Evolutionary conservation across 805 yeast genomes (phyloP).

Genomic region (Pichia deserticola): DNA sequence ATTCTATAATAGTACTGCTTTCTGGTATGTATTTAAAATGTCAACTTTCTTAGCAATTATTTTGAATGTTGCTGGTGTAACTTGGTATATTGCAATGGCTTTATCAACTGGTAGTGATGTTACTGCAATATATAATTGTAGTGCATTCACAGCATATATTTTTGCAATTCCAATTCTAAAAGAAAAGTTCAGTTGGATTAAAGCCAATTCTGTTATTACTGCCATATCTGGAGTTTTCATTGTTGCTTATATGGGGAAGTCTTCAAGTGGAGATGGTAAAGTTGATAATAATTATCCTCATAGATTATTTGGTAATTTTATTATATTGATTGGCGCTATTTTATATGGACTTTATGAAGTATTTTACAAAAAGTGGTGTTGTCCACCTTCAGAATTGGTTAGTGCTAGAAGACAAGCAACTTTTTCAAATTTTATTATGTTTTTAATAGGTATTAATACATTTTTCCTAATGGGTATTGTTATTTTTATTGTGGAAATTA

Average conservation of each 20-base stretch:
- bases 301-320: constrained; percentile 58
- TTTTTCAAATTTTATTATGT: constrained; percentile 72
- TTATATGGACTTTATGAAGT: constrained; percentile 81
- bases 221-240: constrained; percentile 71
- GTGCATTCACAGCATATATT: constrained; percentile 81
- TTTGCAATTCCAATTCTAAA: constrained; percentile 70
- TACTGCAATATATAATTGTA: constrained; percentile 85
- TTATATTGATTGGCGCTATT: constrained; percentile 68
- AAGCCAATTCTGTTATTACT: constrained; percentile 57
- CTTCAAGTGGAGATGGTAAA: constrained; percentile 6
- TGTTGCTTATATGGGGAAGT: constrained; percentile 61
- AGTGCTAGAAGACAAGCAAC: constrained; percentile 64
- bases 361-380: constrained; percentile 62
- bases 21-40: constrained; percentile 38
- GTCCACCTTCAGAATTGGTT: constrained; percentile 63
- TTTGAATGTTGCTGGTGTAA: constrained; percentile 65
- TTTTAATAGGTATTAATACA: constrained; percentile 56
- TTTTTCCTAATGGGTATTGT: constrained; percentile 40
- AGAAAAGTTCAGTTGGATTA: constrained; percentile 57
- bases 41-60: constrained; percentile 44
- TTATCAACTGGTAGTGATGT: constrained; percentile 78
- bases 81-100: constrained; percentile 83
- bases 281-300: constrained; percentile 39
- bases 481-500: constrained; percentile 41
- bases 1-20: constrained; percentile 38